These are phyloP conservation scores for Ustilaginoidea virens DNA, from an alignment of 2,329 filamentous ascomycete genomes.

Conservation along the genomic window DNA sequence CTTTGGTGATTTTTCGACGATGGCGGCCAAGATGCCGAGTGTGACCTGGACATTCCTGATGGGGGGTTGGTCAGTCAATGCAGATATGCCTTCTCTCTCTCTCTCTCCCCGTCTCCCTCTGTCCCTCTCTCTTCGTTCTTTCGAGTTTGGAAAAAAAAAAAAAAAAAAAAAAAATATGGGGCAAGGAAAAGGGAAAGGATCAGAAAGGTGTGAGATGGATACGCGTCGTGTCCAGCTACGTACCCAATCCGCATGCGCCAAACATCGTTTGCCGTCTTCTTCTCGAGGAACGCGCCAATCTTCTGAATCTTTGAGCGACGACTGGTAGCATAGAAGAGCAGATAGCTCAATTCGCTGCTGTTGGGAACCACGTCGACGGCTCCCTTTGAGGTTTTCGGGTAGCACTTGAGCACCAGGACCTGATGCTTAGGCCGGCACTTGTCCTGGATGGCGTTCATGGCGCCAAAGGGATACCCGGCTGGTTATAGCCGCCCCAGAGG, in stretches of 20 bases:
- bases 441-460: conserved; percentile 50
- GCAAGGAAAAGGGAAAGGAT: background rate
- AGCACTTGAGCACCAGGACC: conserved; percentile 90
- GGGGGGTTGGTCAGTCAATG: no score
- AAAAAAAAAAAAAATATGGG: no score
- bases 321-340: conserved; percentile 92
- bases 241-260: conserved; percentile 80
- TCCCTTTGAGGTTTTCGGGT: conserved; percentile 82
- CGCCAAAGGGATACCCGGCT: conserved; percentile 4
- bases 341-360: conserved; percentile 88
- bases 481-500: background rate
- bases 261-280: conserved; percentile 82
- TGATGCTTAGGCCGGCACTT: conserved; percentile 87
- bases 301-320: conserved; percentile 92
- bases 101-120: no score
- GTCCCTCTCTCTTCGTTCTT: no score
- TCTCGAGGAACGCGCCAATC: conserved; percentile 86
- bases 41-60: conserved; percentile 90
- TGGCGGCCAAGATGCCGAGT: conserved; percentile 74
- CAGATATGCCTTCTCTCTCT: no score
- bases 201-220: no score
- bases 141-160: no score
- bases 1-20: conserved; percentile 85
- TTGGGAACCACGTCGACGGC: conserved; percentile 90
- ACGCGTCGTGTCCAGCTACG: no score